Evolutionary conservation across 1,284 basidiomycete species (phyloP).

Genomic region (Cerrena zonata): DNA sequence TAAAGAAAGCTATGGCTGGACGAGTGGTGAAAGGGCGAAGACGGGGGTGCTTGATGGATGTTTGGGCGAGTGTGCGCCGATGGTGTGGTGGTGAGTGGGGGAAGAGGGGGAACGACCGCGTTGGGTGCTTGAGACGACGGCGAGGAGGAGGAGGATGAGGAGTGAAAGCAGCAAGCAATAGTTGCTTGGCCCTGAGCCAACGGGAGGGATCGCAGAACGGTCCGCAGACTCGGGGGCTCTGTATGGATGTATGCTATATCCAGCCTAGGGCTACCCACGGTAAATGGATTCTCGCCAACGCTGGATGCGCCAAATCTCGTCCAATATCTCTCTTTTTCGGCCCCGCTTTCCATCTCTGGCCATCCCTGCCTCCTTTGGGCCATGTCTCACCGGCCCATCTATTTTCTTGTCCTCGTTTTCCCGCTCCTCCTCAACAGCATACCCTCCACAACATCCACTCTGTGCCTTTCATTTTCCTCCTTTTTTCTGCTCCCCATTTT

Average conservation of each 20-base stretch:
- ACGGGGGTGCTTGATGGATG: neutral
- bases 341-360: neutral
- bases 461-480: too few relatives aligned
- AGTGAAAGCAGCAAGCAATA: neutral
- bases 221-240: neutral
- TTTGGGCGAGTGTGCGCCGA: neutral
- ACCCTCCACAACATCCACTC: too few relatives aligned
- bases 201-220: neutral
- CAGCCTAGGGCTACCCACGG: neutral
- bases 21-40: neutral
- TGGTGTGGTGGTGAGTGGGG: neutral
- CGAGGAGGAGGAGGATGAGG: conserved; percentile 3
- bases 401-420: neutral
- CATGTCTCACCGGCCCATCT: neutral
- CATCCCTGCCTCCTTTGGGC: neutral
- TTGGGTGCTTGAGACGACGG: neutral
- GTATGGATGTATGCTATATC: neutral
- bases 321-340: neutral
- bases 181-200: neutral
- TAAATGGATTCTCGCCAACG: neutral
- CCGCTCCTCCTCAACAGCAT: neutral
- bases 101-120: neutral
- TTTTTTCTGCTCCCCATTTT: too few relatives aligned
- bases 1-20: neutral
- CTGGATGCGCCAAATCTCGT: neutral